Conservation (phyloP, 2,329 filamentous ascomycete species). For the Diplodia seriata region DNA sequence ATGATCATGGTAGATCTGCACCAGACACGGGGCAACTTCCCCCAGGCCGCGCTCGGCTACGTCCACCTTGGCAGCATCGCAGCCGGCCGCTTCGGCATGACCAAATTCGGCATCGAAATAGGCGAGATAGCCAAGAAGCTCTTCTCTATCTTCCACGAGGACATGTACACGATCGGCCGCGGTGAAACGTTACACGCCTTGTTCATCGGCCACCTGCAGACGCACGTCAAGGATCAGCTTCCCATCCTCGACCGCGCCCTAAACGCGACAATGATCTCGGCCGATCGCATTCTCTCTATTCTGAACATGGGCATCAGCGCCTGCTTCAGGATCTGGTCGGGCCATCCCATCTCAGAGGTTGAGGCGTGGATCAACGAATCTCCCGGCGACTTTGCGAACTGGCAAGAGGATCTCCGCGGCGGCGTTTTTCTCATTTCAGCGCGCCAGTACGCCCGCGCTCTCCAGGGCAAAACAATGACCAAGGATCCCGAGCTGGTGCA, state of each 20-base stretch:
- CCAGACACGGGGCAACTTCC: conserved; percentile 68
- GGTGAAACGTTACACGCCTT: conserved; percentile 73
- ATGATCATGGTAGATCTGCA: conserved; percentile 72
- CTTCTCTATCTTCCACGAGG: conserved; percentile 67
- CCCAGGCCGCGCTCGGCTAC: conserved; percentile 73
- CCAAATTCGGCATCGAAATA: conserved; percentile 70
- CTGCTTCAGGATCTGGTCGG: conserved; percentile 71
- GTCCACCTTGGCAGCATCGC: conserved; percentile 72
- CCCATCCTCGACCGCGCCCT: conserved; percentile 69
- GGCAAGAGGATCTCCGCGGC: conserved; percentile 73
- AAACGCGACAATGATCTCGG: conserved; percentile 69
- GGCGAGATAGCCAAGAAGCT: conserved; percentile 69
- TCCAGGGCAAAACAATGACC: conserved; percentile 74
- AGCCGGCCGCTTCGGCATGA: conserved; percentile 73
- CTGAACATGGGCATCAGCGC: conserved; percentile 73
- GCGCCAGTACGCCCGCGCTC: conserved; percentile 70
- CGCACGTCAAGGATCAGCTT: conserved; percentile 65
- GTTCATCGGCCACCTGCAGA: conserved; percentile 74
- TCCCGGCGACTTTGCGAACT: conserved; percentile 76
- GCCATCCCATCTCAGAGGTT: conserved; percentile 71
- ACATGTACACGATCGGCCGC: conserved; percentile 69
- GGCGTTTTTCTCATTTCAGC: conserved; percentile 72
- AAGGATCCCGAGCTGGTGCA: conserved; percentile 64
- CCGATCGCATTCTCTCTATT: conserved; percentile 75
- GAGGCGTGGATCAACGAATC: conserved; percentile 74